Conservation (phyloP, 2,329 filamentous ascomycete genomes). For the Talaromyces sp. region DNA sequence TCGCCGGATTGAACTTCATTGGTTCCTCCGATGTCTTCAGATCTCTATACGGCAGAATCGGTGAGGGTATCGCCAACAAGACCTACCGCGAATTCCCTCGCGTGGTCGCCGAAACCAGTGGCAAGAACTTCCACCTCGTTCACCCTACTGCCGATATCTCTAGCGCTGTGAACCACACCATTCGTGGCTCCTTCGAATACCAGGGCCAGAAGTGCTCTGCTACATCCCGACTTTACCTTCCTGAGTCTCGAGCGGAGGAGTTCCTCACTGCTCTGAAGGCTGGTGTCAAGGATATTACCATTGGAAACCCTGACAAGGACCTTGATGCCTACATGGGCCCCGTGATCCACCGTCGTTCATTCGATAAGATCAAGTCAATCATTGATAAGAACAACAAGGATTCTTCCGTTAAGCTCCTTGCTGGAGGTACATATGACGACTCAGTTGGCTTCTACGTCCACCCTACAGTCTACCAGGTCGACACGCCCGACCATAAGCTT, state of each 20-base stretch:
- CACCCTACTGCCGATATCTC: conserved; percentile 73
- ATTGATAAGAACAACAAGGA: conserved; percentile 79
- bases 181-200: conserved; percentile 84
- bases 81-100: conserved; percentile 80
- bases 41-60: conserved; percentile 81
- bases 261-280: conserved; percentile 67
- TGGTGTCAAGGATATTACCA: conserved; percentile 68
- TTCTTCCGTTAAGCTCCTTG: conserved; percentile 67
- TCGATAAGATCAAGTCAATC: conserved; percentile 73
- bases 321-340: conserved; percentile 74
- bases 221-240: conserved; percentile 75
- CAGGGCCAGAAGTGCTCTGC: conserved; percentile 89
- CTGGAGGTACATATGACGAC: conserved; percentile 74
- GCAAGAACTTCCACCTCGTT: conserved; percentile 87
- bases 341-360: conserved; percentile 77
- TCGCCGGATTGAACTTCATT: conserved; percentile 87
- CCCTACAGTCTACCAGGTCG: conserved; percentile 76
- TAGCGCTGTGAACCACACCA: conserved; percentile 76
- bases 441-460: conserved; percentile 77
- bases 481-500: conserved; percentile 69
- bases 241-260: conserved; percentile 70
- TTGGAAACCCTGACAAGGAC: conserved; percentile 54
- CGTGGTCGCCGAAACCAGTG: conserved; percentile 84
- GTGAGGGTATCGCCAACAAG: conserved; percentile 73
- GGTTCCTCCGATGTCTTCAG: conserved; percentile 90